These are phyloP conservation scores for Pichia scutulata DNA, from an alignment of 805 yeast genomes.

Conservation along the genomic window DNA sequence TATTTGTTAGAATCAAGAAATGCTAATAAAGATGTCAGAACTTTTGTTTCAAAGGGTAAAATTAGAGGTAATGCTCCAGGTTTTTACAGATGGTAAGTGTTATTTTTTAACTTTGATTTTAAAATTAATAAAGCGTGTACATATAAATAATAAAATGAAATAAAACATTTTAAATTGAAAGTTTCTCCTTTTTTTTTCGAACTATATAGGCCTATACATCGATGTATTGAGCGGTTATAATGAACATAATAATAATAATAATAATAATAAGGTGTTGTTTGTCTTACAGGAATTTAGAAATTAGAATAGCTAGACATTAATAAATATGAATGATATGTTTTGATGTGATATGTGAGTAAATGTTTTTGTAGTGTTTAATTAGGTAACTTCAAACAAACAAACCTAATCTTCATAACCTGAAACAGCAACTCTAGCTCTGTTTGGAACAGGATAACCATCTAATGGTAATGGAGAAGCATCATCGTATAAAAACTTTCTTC, in stretches of 20 bases:
- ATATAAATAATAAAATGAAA: neutral
- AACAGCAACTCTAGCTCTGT: slow-evolving; percentile 41
- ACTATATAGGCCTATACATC: neutral
- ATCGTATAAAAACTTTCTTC: slow-evolving; percentile 58
- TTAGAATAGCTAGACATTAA: neutral
- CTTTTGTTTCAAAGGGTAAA: slow-evolving; percentile 36
- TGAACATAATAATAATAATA: neutral
- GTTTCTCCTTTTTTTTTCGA: neutral
- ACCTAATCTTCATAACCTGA: slow-evolving; percentile 49
- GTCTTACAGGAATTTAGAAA: neutral
- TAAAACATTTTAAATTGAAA: neutral
- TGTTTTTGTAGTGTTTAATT: neutral
- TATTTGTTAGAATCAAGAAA: slow-evolving; percentile 29
- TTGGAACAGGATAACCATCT: slow-evolving; percentile 48
- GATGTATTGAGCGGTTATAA: neutral
- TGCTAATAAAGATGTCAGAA: slow-evolving; percentile 34
- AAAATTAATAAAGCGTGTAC: neutral
- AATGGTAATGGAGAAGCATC: slow-evolving; percentile 62
- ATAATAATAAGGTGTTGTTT: neutral
- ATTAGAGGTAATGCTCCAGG: slow-evolving; percentile 45
- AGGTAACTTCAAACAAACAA: neutral
- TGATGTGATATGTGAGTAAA: neutral
- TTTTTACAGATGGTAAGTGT: slow-evolving; percentile 45
- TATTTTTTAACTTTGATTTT: neutral
- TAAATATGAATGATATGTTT: neutral